Percentiles rank a stretch among this genome's conserved stretches.
These are phyloP conservation scores for Chlorella vulgaris DNA, from an alignment of 139 green algal species.

Conservation along the genomic window DNA sequence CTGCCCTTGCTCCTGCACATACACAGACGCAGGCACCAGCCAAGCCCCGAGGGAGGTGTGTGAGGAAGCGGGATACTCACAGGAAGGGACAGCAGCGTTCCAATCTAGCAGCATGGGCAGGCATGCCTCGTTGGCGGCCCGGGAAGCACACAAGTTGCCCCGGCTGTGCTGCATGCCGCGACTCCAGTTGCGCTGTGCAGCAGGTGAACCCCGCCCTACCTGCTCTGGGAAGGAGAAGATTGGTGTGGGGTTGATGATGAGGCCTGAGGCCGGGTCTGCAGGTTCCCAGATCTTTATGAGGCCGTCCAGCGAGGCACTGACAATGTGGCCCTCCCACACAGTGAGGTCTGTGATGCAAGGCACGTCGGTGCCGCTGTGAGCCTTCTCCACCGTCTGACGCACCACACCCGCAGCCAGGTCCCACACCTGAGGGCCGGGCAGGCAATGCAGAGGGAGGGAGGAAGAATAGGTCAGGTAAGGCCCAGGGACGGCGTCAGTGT, in stretches of 20 bases:
- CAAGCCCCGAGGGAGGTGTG: too few species aligned
- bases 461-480: neutral
- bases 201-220: neutral
- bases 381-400: slow-evolving; percentile 59
- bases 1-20: slow-evolving; percentile 1
- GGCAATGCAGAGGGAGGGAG: neutral
- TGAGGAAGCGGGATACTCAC: too few species aligned
- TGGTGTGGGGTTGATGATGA: slow-evolving; percentile 45
- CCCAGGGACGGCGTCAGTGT: too few species aligned
- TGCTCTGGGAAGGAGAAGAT: slow-evolving; percentile 49
- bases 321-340: slow-evolving; percentile 71
- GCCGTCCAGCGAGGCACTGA: slow-evolving; percentile 70
- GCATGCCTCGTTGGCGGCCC: too few species aligned
- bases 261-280: slow-evolving; percentile 25
- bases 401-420: slow-evolving; percentile 59
- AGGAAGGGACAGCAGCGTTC: too few species aligned
- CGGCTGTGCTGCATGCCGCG: neutral
- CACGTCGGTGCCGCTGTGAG: slow-evolving; percentile 43
- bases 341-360: slow-evolving; percentile 67
- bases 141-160: too few species aligned
- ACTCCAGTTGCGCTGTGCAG: neutral
- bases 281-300: slow-evolving; percentile 59
- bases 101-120: too few species aligned
- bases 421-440: slow-evolving; percentile 64
- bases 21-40: neutral